phyloP scores from a whole-genome alignment of 768 basidiomycete species.

The Fistulinella prunicolor region DNA sequence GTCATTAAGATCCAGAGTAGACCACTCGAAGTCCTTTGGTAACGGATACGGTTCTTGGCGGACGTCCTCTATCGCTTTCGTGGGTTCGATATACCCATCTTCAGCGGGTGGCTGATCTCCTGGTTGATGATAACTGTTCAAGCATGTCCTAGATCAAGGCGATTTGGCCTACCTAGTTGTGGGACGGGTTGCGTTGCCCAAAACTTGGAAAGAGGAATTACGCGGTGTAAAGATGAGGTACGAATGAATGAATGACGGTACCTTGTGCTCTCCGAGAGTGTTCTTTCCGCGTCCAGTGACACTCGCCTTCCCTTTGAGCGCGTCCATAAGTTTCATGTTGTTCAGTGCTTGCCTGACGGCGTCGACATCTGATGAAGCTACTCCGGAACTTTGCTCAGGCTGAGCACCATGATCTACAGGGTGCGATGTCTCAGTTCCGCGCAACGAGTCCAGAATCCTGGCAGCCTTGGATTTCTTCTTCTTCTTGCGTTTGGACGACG shows the following conservation, averaged over 20 bases:
- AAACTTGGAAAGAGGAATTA: constrained; percentile 53
- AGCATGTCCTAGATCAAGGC: background rate
- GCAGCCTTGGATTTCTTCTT: constrained; percentile 82
- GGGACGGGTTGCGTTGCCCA: constrained; percentile 98
- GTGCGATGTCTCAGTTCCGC: constrained; percentile 53
- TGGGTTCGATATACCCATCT: constrained; percentile 89
- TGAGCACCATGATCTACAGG: constrained; percentile 65
- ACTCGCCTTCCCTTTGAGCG: constrained; percentile 78
- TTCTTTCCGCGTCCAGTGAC: constrained; percentile 74
- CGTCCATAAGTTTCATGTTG: constrained; percentile 81
- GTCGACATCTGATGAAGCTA: constrained; percentile 53
- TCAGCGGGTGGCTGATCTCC: constrained; percentile 61
- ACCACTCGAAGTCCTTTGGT: constrained; percentile 94
- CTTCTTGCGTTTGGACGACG: constrained; percentile 66
- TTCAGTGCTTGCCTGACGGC: constrained; percentile 68
- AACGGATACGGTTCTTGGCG: constrained; percentile 85
- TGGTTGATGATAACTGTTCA: constrained; percentile 26
- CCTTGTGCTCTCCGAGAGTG: constrained; percentile 87
- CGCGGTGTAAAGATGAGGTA: constrained; percentile 3
- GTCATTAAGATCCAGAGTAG: constrained; percentile 73
- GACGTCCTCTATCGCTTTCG: constrained; percentile 72
- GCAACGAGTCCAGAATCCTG: constrained; percentile 48
- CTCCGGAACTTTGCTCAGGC: constrained; percentile 46
- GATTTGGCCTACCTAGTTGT: constrained; percentile 56
- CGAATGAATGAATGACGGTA: constrained; percentile 31